Base-by-base conservation (phyloP, 2,329 filamentous ascomycete species). In the Cucurbitaria berberidis region DNA sequence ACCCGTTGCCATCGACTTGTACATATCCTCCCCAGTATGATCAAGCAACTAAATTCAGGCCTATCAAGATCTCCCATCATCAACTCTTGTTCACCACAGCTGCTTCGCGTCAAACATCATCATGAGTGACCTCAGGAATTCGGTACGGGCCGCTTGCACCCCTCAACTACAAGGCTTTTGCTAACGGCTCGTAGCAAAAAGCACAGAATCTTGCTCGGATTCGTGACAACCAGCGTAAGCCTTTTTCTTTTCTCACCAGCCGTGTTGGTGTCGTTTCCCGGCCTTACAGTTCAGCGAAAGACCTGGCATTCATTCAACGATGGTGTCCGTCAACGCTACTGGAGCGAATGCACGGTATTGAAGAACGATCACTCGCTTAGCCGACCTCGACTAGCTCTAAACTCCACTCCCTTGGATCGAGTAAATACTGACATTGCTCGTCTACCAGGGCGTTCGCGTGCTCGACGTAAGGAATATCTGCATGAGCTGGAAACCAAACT, bases 401-500 rank as follows among this genome's bases (percentile, higher is more conserved):
- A 2, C 5, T n/a, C 11, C 13, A 24, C 26, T 40, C 21, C 35
- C 21, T 26, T 36, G 15, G 7, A 34, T n/a, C 9, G 19, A 4
- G 3, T 21, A 7, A 15, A 45, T 6, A 24, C 64, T 67, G 21
- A 67, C 47, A 24, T 11, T 24, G 10, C 8, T 22, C 1, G 7
- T 43, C 11, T 2, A 13, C n/a, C 47, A 74, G 70, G 89, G 50
- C 85, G 89, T 57, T 90, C 87, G n/a, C 85, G 89, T 47, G 88
- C 88, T 40, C 83, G 89, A 30, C 82, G 86, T 59, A 90, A 89
- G 77, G 88, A 90, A 67, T 91, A 92, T 68, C 76, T 91, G 34
- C 80, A 86, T 56, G 86, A 89, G 49, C 81, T 91, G 24, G 88
- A 92, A 73, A 77, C 81, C 48, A 86, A 85, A 54, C 75, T 88